Base-by-base conservation (phyloP, 2,329 filamentous ascomycete genomes). In the Xylariaceae sp. region DNA sequence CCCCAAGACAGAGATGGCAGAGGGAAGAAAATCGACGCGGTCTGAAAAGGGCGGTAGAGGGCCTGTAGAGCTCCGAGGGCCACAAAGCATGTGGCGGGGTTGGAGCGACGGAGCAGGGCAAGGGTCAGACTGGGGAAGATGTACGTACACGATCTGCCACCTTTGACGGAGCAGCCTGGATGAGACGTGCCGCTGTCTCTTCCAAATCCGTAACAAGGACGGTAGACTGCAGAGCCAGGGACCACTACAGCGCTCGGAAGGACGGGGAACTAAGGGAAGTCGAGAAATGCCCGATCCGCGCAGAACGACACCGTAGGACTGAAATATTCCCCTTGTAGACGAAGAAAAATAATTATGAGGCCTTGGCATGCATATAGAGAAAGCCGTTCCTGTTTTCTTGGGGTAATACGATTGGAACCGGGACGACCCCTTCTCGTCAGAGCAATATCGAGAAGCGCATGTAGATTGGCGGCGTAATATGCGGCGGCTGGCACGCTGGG, bases 381-480 rank as follows among this genome's bases (percentile, higher is more conserved):
- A 55, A 50, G 45, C 53, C 42, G 44, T 49, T 50, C 46, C 47
- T 51, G 45, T 43, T 52, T 49, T 48, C 48, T 45, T 46, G 54
- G 51, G 37, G 39, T 44, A 43, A 42, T 51, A 54, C 52, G 49
- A 60, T 59, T 63, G 58, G 56, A 50, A 54, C 60, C 44, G 31
- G 42, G 33, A 38, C 37, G 44, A 43, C 46, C 47, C 43, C 50
- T 50, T 56, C 45, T 54, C 44, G 52, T 52, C 45, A 53, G 57
- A 45, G 53, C 53, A 62, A 63, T 62, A 63, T 63, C 49, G 51
- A 58, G 50, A 54, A 55, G 58, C 54, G 56, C 53, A 58, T 48
- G 59, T 61, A 60, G 57, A 63, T 63, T 63, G 59, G 52, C 39
- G 46, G 43, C 43, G 50, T 52, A 63, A 60, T 61, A 60, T 62